A percentile compares a stretch with the other conserved stretches of the same genome.
phyloP scores from a whole-genome alignment of 345 rosid genomes.

The Gossypium ekmanianum region DNA sequence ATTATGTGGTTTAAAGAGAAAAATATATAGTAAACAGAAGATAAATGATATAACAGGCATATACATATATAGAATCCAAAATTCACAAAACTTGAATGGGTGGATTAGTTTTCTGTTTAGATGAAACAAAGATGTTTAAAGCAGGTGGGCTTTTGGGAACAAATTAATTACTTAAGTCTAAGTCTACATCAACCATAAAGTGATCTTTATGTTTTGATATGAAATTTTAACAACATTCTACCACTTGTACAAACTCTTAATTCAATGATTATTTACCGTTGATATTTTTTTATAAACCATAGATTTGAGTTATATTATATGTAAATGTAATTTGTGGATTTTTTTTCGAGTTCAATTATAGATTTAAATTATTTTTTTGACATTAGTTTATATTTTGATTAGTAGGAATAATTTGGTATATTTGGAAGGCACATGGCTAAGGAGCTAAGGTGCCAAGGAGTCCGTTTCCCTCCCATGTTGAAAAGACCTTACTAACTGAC shows the following conservation, averaged over 20 bases:
- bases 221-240: background rate
- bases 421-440: too few relatives aligned
- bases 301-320: too few relatives aligned
- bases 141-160: background rate
- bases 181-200: background rate
- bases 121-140: too few relatives aligned
- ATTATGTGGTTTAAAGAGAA: background rate
- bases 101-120: background rate
- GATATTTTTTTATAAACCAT: too few relatives aligned
- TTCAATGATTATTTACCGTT: background rate
- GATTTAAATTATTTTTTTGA: too few relatives aligned
- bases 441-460: too few relatives aligned
- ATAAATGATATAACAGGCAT: background rate
- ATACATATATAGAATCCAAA: background rate
- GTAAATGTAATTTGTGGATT: too few relatives aligned
- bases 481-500: too few relatives aligned
- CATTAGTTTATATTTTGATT: too few relatives aligned
- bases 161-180: background rate
- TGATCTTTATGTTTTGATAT: background rate
- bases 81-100: background rate
- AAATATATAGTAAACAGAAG: background rate
- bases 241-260: background rate
- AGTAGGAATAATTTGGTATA: too few relatives aligned
- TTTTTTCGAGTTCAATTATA: too few relatives aligned
- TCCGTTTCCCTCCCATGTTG: too few relatives aligned